These are phyloP conservation scores for Cystobasidium slooffiae DNA, from an alignment of 1,284 basidiomycete species.

Conservation along the genomic window DNA sequence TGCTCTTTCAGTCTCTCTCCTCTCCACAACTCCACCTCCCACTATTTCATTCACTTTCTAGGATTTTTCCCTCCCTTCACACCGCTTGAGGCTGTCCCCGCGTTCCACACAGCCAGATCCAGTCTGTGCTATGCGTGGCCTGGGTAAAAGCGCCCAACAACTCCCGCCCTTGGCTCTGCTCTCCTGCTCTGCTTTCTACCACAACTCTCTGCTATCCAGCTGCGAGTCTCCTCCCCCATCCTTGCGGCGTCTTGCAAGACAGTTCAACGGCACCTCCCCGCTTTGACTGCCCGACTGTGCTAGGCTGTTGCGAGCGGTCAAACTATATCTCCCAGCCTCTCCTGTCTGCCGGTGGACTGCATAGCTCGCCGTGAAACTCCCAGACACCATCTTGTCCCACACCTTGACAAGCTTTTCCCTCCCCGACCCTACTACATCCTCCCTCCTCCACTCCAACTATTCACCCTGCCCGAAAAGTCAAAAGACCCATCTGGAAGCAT, in stretches of 20 bases:
- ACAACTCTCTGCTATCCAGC: not conserved
- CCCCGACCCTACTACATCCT: not conserved
- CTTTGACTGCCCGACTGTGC: not conserved
- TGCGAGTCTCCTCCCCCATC: not conserved
- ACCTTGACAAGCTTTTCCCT: not conserved
- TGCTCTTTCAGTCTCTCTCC: not conserved
- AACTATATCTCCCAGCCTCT: not conserved
- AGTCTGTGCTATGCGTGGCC: not conserved
- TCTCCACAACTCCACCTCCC: not conserved
- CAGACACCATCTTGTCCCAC: not conserved
- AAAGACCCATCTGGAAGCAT: not conserved
- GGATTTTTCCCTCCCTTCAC: not conserved
- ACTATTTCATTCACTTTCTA: not conserved
- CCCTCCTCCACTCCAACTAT: not conserved
- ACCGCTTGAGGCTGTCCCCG: not conserved
- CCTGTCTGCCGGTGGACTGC: not conserved
- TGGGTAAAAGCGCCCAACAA: not conserved
- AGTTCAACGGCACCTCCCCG: not conserved
- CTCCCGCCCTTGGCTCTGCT: not conserved
- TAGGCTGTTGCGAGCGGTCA: not conserved
- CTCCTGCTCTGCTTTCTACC: not conserved
- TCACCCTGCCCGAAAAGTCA: not conserved
- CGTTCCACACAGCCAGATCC: not conserved
- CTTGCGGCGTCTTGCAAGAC: not conserved
- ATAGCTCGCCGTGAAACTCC: not conserved